These are phyloP conservation scores for Patellifolia procumbens DNA, from an alignment of 179 eudicot species.

Conservation along the genomic window DNA sequence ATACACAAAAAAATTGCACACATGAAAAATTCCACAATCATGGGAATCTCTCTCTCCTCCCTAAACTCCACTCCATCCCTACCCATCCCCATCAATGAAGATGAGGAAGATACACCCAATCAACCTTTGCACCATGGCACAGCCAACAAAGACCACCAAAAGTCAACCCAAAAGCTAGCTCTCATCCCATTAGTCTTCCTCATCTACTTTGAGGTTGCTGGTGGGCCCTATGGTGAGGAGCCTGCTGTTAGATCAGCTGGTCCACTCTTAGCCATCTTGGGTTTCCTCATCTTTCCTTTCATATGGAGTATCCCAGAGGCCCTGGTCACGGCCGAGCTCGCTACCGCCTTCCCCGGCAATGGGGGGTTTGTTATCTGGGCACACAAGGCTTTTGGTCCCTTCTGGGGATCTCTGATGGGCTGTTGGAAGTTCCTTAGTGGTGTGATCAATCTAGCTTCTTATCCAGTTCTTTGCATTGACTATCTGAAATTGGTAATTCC, in stretches of 20 bases:
- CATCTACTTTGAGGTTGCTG: slow-evolving; percentile 42
- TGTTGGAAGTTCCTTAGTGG: slow-evolving; percentile 43
- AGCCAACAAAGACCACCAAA: not conserved
- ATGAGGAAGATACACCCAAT: too few species aligned
- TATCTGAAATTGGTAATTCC: slow-evolving; percentile 40
- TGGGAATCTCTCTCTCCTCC: slow-evolving; percentile 7
- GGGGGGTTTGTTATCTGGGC: slow-evolving; percentile 44
- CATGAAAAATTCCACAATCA: not conserved
- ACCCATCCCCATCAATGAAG: not conserved
- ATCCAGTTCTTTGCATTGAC: slow-evolving; percentile 42
- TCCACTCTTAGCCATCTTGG: slow-evolving; percentile 33
- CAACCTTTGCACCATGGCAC: not conserved
- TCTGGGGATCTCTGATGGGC: slow-evolving; percentile 41
- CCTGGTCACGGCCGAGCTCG: slow-evolving; percentile 39
- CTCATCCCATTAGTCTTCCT: slow-evolving; percentile 36
- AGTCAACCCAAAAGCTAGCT: slow-evolving; percentile 21
- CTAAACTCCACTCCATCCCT: not conserved
- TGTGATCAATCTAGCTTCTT: slow-evolving; percentile 36
- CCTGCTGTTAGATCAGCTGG: slow-evolving; percentile 37
- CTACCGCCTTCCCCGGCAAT: slow-evolving; percentile 40
- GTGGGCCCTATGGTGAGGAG: slow-evolving; percentile 38
- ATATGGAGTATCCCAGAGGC: slow-evolving; percentile 51
- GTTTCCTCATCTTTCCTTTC: slow-evolving; percentile 44
- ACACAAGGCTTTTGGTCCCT: slow-evolving; percentile 37
- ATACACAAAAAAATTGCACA: not conserved